Percentiles rank a stretch among this genome's conserved stretches.
phyloP scores from a whole-genome alignment of 768 basidiomycete species.

The Cubamyces lactineus region DNA sequence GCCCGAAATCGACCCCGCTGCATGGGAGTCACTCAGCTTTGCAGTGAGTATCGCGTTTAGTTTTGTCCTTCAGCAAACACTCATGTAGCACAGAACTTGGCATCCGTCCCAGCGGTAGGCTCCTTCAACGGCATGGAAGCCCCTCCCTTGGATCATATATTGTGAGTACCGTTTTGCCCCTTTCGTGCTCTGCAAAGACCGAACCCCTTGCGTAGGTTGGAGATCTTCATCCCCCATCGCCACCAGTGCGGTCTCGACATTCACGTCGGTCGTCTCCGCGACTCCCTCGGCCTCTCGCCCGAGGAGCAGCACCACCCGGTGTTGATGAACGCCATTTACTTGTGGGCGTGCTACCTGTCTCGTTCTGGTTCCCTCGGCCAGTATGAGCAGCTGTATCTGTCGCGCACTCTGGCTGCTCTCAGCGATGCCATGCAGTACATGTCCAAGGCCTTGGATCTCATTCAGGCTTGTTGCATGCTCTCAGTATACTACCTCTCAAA shows the following conservation, averaged over 20 bases:
- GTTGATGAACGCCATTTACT: conserved; percentile 79
- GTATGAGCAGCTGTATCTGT: conserved; percentile 75
- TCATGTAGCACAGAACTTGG: conserved; percentile 26
- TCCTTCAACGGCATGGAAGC: conserved; percentile 29
- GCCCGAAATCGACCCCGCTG: conserved; percentile 27
- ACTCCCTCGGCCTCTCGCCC: conserved; percentile 55
- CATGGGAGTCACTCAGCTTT: conserved; percentile 32
- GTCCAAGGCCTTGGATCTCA: conserved; percentile 64
- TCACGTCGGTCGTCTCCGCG: conserved; percentile 66
- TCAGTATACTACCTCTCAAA: conserved; percentile 78
- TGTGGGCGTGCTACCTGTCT: conserved; percentile 84
- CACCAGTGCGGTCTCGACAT: conserved; percentile 76
- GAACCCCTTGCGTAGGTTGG: conserved; percentile 49
- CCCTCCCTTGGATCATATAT: conserved; percentile 56
- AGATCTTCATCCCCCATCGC: conserved; percentile 75
- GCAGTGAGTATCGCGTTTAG: conserved; percentile 16
- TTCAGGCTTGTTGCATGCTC: conserved; percentile 76
- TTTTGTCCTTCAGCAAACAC: not conserved
- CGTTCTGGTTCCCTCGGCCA: conserved; percentile 69
- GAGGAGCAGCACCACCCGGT: conserved; percentile 73
- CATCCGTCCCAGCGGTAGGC: conserved; percentile 19
- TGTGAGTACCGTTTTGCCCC: conserved; percentile 48
- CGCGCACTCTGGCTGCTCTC: conserved; percentile 61
- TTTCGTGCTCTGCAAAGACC: conserved; percentile 3
- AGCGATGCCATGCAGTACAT: conserved; percentile 62